Evolutionary conservation across 129 eudicot genomes (phyloP), one percentile per base, ranked within the genome.

Genomic region (Flaveria brownii): DNA sequence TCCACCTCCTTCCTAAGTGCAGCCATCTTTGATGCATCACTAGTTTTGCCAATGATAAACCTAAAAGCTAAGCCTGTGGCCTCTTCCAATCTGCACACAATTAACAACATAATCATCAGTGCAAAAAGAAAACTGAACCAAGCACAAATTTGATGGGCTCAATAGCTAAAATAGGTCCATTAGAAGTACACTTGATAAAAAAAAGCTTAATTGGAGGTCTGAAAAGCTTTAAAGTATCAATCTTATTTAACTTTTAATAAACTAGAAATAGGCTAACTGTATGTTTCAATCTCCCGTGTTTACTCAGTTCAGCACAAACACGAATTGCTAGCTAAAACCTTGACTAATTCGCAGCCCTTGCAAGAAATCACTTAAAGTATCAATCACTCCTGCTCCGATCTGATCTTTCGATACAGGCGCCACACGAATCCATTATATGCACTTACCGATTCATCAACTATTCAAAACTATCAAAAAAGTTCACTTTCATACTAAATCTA

Each of bases 1-100:
- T 82, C 85, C 60, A 68, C 81, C 81, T 88, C 93, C 73, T 86
- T 83, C 72, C 63, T 81, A 36, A 88, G 93, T 66, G 80, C 85
- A 4, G 80, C 80, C 93, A 88, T 88, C 75, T 84, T 86, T 9
- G 78, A 82, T 39, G 84, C 79, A 74, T 86, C 88, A 55, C 76
- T 72, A 11, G 94, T 74, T 69, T 85, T 80, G 9, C 94, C 90
- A 71, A 88, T 86, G 42, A 88, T 89, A 80, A 88, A 88, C 82
- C 87, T 88, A 76, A 88, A 88, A 28, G 88, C 88, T 66, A 88
- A 79, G 41, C 93, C 90, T 54, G 90, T 88, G 66, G 93, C 87
- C 75, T 86, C 86, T 79, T 88, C 90, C 87, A 88, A 77, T 71
- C 93, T 88, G 71, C 81, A 78, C 46, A 75, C 10, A 36, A 46